A percentile compares a stretch with the other conserved stretches of the same genome.
Conservation (phyloP, 176 grass and related monocot species). For the Luzula sylvatica region DNA sequence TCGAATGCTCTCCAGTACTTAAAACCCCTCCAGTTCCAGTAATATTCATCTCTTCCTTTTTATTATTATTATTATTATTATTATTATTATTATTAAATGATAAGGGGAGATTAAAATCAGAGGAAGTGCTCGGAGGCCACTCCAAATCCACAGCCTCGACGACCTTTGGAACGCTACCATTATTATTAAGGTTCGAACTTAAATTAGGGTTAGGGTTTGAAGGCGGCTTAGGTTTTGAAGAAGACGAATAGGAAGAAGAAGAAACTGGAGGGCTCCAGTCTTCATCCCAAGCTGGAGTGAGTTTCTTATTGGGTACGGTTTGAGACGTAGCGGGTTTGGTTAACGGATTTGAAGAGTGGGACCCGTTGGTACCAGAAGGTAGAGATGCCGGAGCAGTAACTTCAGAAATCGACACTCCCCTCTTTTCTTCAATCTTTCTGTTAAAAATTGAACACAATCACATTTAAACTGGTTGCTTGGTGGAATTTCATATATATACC, state of each 20-base stretch:
- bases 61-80: too few species aligned
- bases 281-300: slow-evolving; percentile 67
- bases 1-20: slow-evolving; percentile 29
- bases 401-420: slow-evolving; percentile 69
- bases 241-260: too few species aligned
- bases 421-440: slow-evolving; percentile 99
- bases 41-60: slow-evolving; percentile 6
- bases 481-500: too few species aligned
- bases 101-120: slow-evolving; percentile 27
- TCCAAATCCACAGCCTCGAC: slow-evolving; percentile 80
- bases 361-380: slow-evolving; percentile 48
- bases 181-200: slow-evolving; percentile 26
- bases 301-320: slow-evolving; percentile 29
- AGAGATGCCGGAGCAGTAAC: slow-evolving; percentile 34
- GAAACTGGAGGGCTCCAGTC: slow-evolving; percentile 64
- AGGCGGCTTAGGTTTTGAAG: too few species aligned
- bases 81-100: slow-evolving; percentile 22
- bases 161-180: slow-evolving; percentile 13
- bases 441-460: background rate
- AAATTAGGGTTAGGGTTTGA: slow-evolving; percentile 30
- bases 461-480: too few species aligned
- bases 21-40: slow-evolving; percentile 8
- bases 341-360: slow-evolving; percentile 33
- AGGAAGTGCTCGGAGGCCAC: slow-evolving; percentile 82
- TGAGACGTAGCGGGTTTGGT: slow-evolving; percentile 15